phyloP scores from a whole-genome alignment of 805 yeast species.

The Sugiyamaella americana region DNA sequence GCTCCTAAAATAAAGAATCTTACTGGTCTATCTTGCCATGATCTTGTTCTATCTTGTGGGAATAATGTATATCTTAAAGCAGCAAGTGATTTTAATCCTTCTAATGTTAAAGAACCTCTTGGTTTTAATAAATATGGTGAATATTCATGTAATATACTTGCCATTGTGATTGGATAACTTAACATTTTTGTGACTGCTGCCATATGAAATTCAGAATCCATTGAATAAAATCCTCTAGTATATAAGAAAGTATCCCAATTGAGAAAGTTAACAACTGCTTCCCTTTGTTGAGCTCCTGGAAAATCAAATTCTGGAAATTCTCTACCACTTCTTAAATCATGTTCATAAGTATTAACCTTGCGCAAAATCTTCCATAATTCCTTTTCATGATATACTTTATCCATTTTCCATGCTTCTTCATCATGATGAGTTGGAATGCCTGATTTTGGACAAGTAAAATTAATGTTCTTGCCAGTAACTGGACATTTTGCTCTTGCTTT shows the following conservation, averaged over 20 bases:
- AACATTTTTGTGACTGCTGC: constrained; percentile 94
- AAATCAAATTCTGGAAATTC: constrained; percentile 93
- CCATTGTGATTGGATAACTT: constrained; percentile 88
- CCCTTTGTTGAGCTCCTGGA: constrained; percentile 73
- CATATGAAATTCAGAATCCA: constrained; percentile 94
- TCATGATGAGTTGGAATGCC: constrained; percentile 97
- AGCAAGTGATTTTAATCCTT: constrained; percentile 89
- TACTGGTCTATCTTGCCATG: constrained; percentile 78
- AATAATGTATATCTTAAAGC: constrained; percentile 87
- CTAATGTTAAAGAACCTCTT: constrained; percentile 81
- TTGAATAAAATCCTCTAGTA: constrained; percentile 86
- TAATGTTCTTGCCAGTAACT: constrained; percentile 71
- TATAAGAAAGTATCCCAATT: constrained; percentile 93
- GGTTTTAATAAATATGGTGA: constrained; percentile 81
- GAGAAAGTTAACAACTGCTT: constrained; percentile 63
- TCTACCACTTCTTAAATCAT: constrained; percentile 89
- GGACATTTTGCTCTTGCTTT: constrained; percentile 87
- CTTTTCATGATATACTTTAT: constrained; percentile 60
- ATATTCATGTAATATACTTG: constrained; percentile 70
- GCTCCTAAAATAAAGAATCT: constrained; percentile 88
- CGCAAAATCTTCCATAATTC: constrained; percentile 68
- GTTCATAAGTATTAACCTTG: constrained; percentile 88
- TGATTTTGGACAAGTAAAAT: constrained; percentile 83
- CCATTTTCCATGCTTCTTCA: constrained; percentile 81
- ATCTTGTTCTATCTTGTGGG: constrained; percentile 54